Conservation (phyloP, 176 grass and related monocot species). For the Cymbopogon citratus region DNA sequence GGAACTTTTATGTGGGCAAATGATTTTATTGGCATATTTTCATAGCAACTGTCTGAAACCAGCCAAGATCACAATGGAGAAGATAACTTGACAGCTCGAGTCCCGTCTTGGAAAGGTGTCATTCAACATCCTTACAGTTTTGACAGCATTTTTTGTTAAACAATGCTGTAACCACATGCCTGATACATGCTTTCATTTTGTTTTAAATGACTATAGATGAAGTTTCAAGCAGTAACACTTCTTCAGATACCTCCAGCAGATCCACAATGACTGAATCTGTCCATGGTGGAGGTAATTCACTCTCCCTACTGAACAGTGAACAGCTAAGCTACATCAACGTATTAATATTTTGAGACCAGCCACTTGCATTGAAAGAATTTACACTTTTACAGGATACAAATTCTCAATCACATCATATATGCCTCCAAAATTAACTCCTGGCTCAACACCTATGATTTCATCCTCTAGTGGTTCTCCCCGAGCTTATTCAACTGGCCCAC, state of each 20-base stretch:
- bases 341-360: neutral
- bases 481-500: constrained; percentile 52
- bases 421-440: constrained; percentile 34
- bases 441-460: constrained; percentile 44
- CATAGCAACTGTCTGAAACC: constrained; percentile 67
- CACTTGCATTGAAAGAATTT: constrained; percentile 31
- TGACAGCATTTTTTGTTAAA: constrained; percentile 11
- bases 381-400: constrained; percentile 47
- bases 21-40: constrained; percentile 23
- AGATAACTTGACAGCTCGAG: constrained; percentile 36
- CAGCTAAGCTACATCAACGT: neutral
- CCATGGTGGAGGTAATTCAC: constrained; percentile 50
- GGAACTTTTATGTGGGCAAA: constrained; percentile 1
- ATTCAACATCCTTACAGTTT: constrained; percentile 5
- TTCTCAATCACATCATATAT: constrained; percentile 70
- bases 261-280: constrained; percentile 42
- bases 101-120: constrained; percentile 60
- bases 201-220: constrained; percentile 45
- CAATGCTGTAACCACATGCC: neutral
- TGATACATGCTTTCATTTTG: constrained; percentile 15
- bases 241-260: constrained; percentile 41
- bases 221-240: constrained; percentile 40
- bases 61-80: constrained; percentile 33
- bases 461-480: constrained; percentile 46
- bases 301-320: neutral